Conservation (phyloP, 2,329 filamentous ascomycete species). For the Beauveria rudraprayagi region DNA sequence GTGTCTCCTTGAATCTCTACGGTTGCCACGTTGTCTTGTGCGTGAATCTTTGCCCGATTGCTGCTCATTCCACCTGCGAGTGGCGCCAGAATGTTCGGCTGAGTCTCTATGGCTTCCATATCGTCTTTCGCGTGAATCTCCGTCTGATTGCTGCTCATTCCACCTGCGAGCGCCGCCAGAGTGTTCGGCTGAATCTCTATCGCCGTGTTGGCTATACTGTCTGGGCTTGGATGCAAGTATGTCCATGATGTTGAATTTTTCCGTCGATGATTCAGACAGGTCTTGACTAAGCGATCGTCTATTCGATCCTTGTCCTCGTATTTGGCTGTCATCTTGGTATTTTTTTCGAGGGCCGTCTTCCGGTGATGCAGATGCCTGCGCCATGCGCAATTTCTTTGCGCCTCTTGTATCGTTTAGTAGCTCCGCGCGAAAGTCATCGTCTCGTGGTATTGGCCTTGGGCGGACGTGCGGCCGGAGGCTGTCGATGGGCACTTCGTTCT, state of each 20-base stretch:
- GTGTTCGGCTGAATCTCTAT: no score
- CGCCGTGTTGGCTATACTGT: neutral
- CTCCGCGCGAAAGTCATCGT: neutral
- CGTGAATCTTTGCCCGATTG: neutral
- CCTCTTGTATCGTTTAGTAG: neutral
- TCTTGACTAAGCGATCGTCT: neutral
- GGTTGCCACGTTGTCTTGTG: neutral
- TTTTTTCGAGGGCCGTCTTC: neutral
- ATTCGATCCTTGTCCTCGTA: neutral
- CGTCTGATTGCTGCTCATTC: neutral
- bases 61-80: neutral
- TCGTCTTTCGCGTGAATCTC: neutral
- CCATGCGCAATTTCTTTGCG: no score
- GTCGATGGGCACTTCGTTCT: slow-evolving; percentile 21
- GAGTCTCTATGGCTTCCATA: no score
- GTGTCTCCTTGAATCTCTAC: no score
- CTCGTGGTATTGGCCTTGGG: slow-evolving; percentile 12
- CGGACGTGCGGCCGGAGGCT: slow-evolving; percentile 20
- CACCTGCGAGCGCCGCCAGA: no score
- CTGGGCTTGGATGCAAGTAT: neutral
- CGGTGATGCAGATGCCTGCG: no score
- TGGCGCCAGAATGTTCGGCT: no score
- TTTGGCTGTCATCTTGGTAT: neutral
- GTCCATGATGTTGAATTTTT: neutral
- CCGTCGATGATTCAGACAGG: no score